phyloP scores from a whole-genome alignment of 2,329 filamentous ascomycete genomes.

The Simplicillium sp. region DNA sequence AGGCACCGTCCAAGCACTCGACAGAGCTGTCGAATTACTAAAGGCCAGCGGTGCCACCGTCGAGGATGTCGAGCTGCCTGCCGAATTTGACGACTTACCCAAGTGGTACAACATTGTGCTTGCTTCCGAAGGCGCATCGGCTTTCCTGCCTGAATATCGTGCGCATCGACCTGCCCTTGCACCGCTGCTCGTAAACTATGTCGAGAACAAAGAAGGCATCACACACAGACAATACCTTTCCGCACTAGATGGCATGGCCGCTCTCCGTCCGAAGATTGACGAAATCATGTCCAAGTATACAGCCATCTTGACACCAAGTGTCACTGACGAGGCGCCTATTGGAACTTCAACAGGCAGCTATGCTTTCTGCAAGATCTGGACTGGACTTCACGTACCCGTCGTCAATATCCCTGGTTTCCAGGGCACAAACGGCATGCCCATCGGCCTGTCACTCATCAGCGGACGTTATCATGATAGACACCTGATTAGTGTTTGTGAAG shows the following conservation, averaged over 20 bases:
- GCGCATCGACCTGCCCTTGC: slow-evolving; percentile 36
- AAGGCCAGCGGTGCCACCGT: slow-evolving; percentile 39
- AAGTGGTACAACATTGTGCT: slow-evolving; percentile 44
- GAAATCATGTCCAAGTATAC: slow-evolving; percentile 38
- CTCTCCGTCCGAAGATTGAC: slow-evolving; percentile 45
- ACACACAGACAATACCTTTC: slow-evolving; percentile 38
- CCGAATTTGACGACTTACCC: slow-evolving; percentile 35
- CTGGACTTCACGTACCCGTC: slow-evolving; percentile 51
- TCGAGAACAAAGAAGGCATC: slow-evolving; percentile 35
- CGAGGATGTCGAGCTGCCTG: slow-evolving; percentile 43
- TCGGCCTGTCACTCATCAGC: slow-evolving; percentile 46
- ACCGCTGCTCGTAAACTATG: slow-evolving; percentile 33
- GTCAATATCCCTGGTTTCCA: slow-evolving; percentile 56
- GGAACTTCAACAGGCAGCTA: slow-evolving; percentile 42
- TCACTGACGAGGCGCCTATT: slow-evolving; percentile 46
- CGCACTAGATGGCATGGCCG: slow-evolving; percentile 43
- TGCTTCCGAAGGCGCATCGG: slow-evolving; percentile 38
- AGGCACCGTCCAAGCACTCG: slow-evolving; percentile 32
- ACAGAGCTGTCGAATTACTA: slow-evolving; percentile 28
- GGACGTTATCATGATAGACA: slow-evolving; percentile 35
- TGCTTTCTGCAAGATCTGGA: slow-evolving; percentile 41
- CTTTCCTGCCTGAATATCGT: slow-evolving; percentile 45
- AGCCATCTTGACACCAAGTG: slow-evolving; percentile 49
- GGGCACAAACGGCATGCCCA: slow-evolving; percentile 42
- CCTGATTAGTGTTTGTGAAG: slow-evolving; percentile 31